phyloP scores from a whole-genome alignment of 257 asterid species.

The Orobanche coerulescens region DNA sequence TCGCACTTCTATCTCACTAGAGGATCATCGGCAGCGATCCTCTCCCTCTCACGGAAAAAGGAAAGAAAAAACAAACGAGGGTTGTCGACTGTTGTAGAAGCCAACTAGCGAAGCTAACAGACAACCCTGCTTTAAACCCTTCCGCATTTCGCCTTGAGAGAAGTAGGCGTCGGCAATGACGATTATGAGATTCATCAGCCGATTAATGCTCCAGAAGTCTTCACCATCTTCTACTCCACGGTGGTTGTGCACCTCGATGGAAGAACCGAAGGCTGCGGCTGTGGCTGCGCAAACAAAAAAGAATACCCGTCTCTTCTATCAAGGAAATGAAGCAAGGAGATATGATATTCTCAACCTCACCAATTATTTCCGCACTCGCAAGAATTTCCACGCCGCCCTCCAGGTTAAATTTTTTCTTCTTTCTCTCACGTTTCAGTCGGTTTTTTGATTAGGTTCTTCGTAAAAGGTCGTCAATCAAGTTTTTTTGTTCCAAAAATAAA shows the following conservation, averaged over 20 bases:
- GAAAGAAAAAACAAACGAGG: too few relatives aligned
- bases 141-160: not conserved
- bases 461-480: too few relatives aligned
- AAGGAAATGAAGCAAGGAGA: not conserved
- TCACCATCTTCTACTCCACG: constrained; percentile 23
- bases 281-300: constrained; percentile 14
- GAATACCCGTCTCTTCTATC: not conserved
- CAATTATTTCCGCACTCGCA: not conserved
- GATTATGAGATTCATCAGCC: constrained; percentile 25
- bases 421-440: too few relatives aligned
- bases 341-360: not conserved
- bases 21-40: too few relatives aligned
- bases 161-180: constrained; percentile 14
- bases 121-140: constrained; percentile 22
- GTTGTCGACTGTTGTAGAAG: too few relatives aligned
- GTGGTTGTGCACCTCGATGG: constrained; percentile 31
- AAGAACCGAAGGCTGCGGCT: constrained; percentile 14
- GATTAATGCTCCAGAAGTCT: constrained; percentile 22
- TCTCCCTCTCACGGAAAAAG: too few relatives aligned
- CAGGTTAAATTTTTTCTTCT: too few relatives aligned
- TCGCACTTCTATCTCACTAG: too few relatives aligned
- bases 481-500: too few relatives aligned
- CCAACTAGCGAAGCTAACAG: not conserved
- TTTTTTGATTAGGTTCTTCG: too few relatives aligned
- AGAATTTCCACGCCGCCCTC: constrained; percentile 12